Evolutionary conservation across 2,329 filamentous ascomycete genomes (phyloP).

Genomic region (Pestalotiopsis sp.): DNA sequence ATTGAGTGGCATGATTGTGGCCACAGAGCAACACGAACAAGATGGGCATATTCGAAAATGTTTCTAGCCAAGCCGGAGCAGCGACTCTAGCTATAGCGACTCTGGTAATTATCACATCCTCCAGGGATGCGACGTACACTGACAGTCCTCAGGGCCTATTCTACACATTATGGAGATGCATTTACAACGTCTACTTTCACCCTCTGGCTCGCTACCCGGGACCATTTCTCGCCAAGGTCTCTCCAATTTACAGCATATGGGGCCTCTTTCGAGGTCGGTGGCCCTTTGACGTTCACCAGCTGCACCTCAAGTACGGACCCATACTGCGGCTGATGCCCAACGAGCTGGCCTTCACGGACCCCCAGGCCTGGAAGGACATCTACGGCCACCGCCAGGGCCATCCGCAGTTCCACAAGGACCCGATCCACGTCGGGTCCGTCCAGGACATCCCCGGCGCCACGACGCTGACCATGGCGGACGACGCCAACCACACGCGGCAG

Average conservation of each 20-base stretch:
- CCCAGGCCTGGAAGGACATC: conserved; percentile 42
- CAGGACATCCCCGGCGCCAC: conserved; percentile 36
- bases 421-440: conserved; percentile 32
- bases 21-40: background rate
- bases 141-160: background rate
- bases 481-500: conserved; percentile 36
- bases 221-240: conserved; percentile 29
- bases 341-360: conserved; percentile 43
- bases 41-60: background rate
- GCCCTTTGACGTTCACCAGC: conserved; percentile 24
- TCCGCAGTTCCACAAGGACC: conserved; percentile 36
- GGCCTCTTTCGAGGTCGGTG: conserved; percentile 26
- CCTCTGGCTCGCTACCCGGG: conserved; percentile 30
- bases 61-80: background rate
- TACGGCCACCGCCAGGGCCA: conserved; percentile 38
- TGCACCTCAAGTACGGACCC: conserved; percentile 41
- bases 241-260: conserved; percentile 25
- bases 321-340: conserved; percentile 44
- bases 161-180: conserved; percentile 9
- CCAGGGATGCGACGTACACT: background rate
- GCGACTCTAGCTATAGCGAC: background rate
- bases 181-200: conserved; percentile 34
- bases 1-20: background rate
- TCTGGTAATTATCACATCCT: background rate
- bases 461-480: conserved; percentile 26